phyloP scores from a whole-genome alignment of 2,329 filamentous ascomycete genomes.

The Ascochyta koolunga region DNA sequence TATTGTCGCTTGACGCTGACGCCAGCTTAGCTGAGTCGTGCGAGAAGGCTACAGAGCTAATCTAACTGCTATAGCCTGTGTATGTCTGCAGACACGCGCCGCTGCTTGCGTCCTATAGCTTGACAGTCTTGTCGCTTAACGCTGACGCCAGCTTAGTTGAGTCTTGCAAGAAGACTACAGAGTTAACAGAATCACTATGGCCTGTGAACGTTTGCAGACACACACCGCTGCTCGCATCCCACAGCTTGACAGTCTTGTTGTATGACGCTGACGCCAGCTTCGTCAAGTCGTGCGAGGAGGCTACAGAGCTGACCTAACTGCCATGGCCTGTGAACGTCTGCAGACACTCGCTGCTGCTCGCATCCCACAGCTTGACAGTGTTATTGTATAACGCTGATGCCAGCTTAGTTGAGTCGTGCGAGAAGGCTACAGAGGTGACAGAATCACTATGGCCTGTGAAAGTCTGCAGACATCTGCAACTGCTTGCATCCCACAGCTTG shows the following conservation, averaged over 20 bases:
- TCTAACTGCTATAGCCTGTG: too few relatives aligned
- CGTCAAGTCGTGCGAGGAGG: slow-evolving; percentile 1
- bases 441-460: slow-evolving; percentile 16
- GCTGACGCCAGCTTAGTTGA: too few relatives aligned
- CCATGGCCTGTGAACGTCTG: slow-evolving; percentile 22
- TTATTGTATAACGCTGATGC: slow-evolving; percentile 22
- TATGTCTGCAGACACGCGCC: too few relatives aligned
- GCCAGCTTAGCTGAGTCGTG: too few relatives aligned
- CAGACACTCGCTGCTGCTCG: slow-evolving; percentile 18
- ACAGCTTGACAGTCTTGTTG: slow-evolving; percentile 8
- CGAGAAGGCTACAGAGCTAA: too few relatives aligned
- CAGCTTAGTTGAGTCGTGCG: slow-evolving; percentile 22
- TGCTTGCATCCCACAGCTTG: slow-evolving; percentile 24
- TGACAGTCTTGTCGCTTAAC: too few relatives aligned
- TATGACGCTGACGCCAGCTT: not conserved
- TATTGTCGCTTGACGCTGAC: too few relatives aligned
- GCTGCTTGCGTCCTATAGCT: too few relatives aligned
- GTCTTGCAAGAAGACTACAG: too few relatives aligned
- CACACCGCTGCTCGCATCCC: not conserved
- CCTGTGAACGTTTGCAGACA: slow-evolving; percentile 23
- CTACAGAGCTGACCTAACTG: slow-evolving; percentile 20
- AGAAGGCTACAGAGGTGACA: slow-evolving; percentile 29
- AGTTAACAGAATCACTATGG: too few relatives aligned
- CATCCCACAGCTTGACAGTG: slow-evolving; percentile 25
- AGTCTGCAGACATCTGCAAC: not conserved